Conservation (phyloP, 805 yeast genomes). For the Cyberlindnera amylophila region DNA sequence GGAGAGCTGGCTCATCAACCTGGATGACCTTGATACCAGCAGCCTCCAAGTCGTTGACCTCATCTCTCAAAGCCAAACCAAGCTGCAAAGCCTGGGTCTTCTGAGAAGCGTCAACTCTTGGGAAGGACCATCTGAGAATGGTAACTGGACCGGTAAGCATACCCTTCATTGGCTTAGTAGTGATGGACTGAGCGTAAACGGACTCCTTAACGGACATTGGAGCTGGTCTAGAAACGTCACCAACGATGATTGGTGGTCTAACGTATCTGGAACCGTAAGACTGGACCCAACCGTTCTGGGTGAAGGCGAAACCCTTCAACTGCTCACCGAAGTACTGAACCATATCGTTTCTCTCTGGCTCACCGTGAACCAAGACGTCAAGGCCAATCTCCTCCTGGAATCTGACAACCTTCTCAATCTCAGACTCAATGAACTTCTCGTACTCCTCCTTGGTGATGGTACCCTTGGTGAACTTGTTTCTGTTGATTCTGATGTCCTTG, state of each 20-base stretch:
- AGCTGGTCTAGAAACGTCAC: constrained; percentile 98
- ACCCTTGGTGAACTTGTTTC: constrained; percentile 98
- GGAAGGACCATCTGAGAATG: constrained; percentile 99
- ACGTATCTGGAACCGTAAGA: constrained; percentile 99
- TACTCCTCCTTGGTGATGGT: constrained; percentile 91
- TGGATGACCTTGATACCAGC: constrained; percentile 98
- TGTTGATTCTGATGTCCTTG: constrained; percentile 96
- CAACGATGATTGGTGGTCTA: constrained; percentile 98
- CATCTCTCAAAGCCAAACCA: constrained; percentile 97
- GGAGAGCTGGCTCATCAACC: constrained; percentile 99
- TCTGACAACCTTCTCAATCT: constrained; percentile 91
- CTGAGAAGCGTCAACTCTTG: constrained; percentile 96
- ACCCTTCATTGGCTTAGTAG: constrained; percentile 97
- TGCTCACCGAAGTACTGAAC: constrained; percentile 99
- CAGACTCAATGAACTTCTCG: constrained; percentile 94
- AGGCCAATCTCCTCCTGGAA: constrained; percentile 99
- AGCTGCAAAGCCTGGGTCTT: constrained; percentile 94
- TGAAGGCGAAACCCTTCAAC: constrained; percentile 96
- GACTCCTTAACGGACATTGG: constrained; percentile 99
- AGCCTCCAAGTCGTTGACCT: constrained; percentile 95
- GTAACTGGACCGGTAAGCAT: constrained; percentile 99
- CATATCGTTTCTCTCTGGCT: constrained; percentile 99
- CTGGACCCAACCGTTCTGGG: constrained; percentile 99
- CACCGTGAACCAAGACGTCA: constrained; percentile 99
- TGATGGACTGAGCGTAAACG: constrained; percentile 96